A percentile compares a stretch with the other conserved stretches of the same genome.
Conservation (phyloP, 1,139 yeast genomes). For the Lodderomyces theae region DNA sequence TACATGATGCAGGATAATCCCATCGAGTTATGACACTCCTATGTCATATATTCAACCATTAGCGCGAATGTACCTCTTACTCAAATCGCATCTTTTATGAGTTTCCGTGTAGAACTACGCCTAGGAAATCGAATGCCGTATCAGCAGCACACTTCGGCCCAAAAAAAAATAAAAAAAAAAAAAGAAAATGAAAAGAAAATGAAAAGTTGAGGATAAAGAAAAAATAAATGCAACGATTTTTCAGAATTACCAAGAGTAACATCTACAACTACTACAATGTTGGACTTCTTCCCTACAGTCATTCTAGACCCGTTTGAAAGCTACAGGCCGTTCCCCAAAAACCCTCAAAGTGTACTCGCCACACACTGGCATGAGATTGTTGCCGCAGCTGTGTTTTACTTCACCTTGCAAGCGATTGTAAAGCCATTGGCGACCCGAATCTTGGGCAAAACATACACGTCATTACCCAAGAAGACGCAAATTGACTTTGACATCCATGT, state of each 20-base stretch:
- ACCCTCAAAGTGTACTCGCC: constrained; percentile 25
- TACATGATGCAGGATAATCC: too few species aligned
- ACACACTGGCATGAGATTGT: constrained; percentile 59
- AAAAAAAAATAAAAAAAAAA: too few species aligned
- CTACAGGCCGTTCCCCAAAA: constrained; percentile 48
- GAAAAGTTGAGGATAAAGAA: too few species aligned
- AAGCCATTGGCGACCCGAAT: constrained; percentile 28
- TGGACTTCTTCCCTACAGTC: constrained; percentile 23
- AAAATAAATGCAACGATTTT: too few species aligned
- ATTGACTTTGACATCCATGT: constrained; percentile 85
- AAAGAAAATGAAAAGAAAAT: too few species aligned
- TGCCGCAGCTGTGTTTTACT: constrained; percentile 39
- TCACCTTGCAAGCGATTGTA: constrained; percentile 39
- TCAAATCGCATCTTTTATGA: too few species aligned
- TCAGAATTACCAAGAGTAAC: too few species aligned
- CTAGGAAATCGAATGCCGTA: background rate
- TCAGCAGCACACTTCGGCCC: background rate
- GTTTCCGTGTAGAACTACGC: too few species aligned
- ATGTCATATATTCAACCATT: too few species aligned
- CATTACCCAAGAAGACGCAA: constrained; percentile 44
- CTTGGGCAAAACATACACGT: constrained; percentile 49
- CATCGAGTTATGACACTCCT: too few species aligned
- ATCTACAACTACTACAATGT: background rate
- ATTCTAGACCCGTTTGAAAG: constrained; percentile 43
- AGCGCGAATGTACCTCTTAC: too few species aligned